Conservation (phyloP, 2,329 filamentous ascomycete species). For the Lachnellula arida region DNA sequence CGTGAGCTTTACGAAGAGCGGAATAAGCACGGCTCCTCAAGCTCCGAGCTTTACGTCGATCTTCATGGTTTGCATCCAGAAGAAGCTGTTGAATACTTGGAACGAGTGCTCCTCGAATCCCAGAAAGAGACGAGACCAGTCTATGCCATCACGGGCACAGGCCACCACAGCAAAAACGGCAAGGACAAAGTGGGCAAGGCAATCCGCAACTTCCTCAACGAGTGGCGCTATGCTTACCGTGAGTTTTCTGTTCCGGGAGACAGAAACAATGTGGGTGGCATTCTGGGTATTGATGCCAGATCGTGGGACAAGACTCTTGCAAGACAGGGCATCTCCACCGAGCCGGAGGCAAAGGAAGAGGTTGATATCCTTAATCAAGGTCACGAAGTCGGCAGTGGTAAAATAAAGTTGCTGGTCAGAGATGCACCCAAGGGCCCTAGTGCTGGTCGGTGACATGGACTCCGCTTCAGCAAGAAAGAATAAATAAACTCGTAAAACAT, state of each 20-base stretch:
- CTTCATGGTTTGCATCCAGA: conserved; percentile 98
- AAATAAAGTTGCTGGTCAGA: conserved; percentile 59
- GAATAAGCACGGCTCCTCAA: conserved; percentile 61
- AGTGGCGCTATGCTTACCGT: conserved; percentile 92
- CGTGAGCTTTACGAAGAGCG: conserved; percentile 89
- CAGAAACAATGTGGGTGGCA: conserved; percentile 74
- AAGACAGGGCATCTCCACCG: conserved; percentile 38
- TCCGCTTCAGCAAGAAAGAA: not conserved
- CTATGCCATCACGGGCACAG: conserved; percentile 95
- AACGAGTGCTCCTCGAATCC: conserved; percentile 82
- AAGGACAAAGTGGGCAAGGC: conserved; percentile 98
- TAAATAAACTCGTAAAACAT: not conserved
- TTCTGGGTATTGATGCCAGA: conserved; percentile 61
- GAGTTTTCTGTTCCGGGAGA: conserved; percentile 98
- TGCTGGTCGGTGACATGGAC: not conserved
- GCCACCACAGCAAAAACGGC: conserved; percentile 96
- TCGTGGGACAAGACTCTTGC: conserved; percentile 61
- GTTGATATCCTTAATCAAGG: conserved; percentile 58
- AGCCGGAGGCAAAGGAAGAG: conserved; percentile 34
- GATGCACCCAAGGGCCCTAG: conserved; percentile 35
- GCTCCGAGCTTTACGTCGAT: conserved; percentile 83
- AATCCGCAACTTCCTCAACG: conserved; percentile 83
- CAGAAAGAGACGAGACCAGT: conserved; percentile 67
- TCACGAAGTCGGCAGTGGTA: conserved; percentile 64
- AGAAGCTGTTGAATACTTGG: conserved; percentile 91